Evolutionary conservation across 1,284 basidiomycete genomes (phyloP), one percentile per base, ranked within the genome.

Genomic region (Ustilago nuda): DNA sequence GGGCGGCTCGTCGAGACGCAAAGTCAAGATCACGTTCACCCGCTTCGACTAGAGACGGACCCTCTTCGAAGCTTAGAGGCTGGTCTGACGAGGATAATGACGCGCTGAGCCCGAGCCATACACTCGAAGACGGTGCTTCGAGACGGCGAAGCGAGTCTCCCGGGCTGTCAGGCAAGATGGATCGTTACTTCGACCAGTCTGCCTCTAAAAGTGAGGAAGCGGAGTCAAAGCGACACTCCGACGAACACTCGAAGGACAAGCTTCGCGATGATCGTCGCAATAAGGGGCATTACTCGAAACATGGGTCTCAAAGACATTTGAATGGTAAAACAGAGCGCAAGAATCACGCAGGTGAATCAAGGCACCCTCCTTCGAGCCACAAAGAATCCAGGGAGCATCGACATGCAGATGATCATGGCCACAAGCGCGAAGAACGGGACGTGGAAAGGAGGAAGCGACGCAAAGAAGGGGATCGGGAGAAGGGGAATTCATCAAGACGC

Each of bases 151-250:
- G 46, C 37, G 27, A n/a, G 17, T 36, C 35, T 6, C 33, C n/a
- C 8, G 56, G 36, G 1, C 36, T 61, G 2, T 61, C 56, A 6
- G 82, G 78, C 37, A 84, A 82, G 67, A 84, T 84, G 82, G 82
- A 82, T 56, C 65, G 61, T 45, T 79, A 84, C 55, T 84, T 84
- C 45, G 53, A 68, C 37, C 74, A 80, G 32, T 56, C 80, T 1
- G 32, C 41, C 15, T 41, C 65, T 5, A 70, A 76, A 56, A 17
- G 30, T 1, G 45, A 51, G 23, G 9, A 35, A 46, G 8, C 35
- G 30, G 33, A 45, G 8, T 8, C 43, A 19, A 45, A 45, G n/a
- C 43, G 11, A 19, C 43, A 19, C 19, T 3, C 43, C 7, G n/a
- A 13, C 6, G 27, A 51, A 2, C 33, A 12, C 12, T 30, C 15